These are phyloP conservation scores for Umbelopsis ramanniana DNA, from an alignment of 192 early-diverging fungal species.

Conservation along the genomic window DNA sequence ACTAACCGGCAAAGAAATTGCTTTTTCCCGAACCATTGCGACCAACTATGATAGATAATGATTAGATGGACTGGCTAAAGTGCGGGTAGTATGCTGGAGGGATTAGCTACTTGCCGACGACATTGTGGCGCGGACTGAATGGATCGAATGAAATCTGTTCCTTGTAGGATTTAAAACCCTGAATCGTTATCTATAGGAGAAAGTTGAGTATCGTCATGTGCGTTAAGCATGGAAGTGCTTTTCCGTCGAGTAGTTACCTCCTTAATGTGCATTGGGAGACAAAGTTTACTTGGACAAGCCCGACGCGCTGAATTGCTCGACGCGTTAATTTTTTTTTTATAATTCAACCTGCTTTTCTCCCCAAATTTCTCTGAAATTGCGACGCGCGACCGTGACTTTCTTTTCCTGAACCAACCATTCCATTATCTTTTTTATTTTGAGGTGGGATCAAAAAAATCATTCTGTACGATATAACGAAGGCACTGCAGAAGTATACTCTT, in stretches of 20 bases:
- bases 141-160: slow-evolving; percentile 94
- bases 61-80: background rate
- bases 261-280: slow-evolving; percentile 21
- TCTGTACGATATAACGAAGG: slow-evolving; percentile 61
- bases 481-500: slow-evolving; percentile 64
- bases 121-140: slow-evolving; percentile 93
- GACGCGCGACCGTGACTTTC: background rate
- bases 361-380: no score
- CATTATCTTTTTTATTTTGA: background rate
- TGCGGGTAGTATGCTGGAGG: background rate
- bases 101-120: slow-evolving; percentile 70
- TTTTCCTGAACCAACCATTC: background rate
- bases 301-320: background rate
- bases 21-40: slow-evolving; percentile 97
- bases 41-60: slow-evolving; percentile 63
- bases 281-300: background rate
- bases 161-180: slow-evolving; percentile 99
- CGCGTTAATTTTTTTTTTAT: background rate
- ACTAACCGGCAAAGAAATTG: slow-evolving; percentile 94
- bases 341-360: no score
- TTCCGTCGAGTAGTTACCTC: background rate
- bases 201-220: background rate
- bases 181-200: slow-evolving; percentile 81
- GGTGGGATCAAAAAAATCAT: slow-evolving; percentile 51
- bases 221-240: background rate